A percentile compares a stretch with the other conserved stretches of the same genome.
Conservation (phyloP, 2,329 filamentous ascomycete genomes). For the Aspergillus versicolor region DNA sequence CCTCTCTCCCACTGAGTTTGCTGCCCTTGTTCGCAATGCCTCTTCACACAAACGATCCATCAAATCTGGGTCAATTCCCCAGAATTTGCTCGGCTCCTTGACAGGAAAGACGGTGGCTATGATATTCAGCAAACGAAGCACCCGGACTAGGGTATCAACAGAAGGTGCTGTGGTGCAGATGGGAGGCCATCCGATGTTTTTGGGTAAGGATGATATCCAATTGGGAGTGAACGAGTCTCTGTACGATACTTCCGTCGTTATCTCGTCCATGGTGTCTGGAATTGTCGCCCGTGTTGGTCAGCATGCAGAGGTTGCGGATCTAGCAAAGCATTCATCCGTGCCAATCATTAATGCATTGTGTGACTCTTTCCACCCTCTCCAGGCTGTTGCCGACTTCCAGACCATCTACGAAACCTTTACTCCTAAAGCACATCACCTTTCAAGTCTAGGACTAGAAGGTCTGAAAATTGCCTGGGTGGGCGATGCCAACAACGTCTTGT, state of each 20-base stretch:
- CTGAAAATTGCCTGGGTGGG: constrained; percentile 95
- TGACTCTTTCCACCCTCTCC: constrained; percentile 88
- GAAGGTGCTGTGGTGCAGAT: constrained; percentile 86
- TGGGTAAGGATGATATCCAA: constrained; percentile 95
- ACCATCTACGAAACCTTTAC: constrained; percentile 81
- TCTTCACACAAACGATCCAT: constrained; percentile 71
- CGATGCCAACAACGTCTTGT: constrained; percentile 95
- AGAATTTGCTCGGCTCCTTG: constrained; percentile 61
- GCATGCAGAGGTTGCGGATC: constrained; percentile 70
- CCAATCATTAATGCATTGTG: constrained; percentile 87
- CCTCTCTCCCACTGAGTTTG: constrained; percentile 75
- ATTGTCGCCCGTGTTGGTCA: constrained; percentile 77
- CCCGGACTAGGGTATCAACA: constrained; percentile 87
- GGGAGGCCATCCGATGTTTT: constrained; percentile 93
- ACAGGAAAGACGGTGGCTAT: constrained; percentile 81
- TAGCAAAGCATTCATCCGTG: constrained; percentile 72
- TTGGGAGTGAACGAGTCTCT: constrained; percentile 91
- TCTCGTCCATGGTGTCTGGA: constrained; percentile 88
- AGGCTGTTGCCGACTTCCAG: constrained; percentile 90
- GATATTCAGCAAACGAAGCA: constrained; percentile 96
- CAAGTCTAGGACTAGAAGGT: constrained; percentile 69
- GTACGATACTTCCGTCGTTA: constrained; percentile 86
- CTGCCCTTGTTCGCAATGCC: constrained; percentile 79
- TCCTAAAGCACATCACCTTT: constrained; percentile 38
- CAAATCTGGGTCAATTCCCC: constrained; percentile 66